Conservation (phyloP, 2,329 filamentous ascomycete genomes). For the Xylariaceae sp. region DNA sequence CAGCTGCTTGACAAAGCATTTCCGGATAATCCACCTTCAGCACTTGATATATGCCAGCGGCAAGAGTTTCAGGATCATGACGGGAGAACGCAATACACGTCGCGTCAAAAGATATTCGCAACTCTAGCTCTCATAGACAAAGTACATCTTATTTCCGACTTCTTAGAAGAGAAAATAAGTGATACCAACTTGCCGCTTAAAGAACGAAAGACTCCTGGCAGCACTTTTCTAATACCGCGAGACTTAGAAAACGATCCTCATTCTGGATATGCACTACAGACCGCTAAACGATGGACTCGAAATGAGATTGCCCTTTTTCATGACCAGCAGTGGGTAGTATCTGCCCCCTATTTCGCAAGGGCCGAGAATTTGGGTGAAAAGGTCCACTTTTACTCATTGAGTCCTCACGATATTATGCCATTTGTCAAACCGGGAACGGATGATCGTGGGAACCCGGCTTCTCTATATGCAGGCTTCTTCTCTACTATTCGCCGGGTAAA, state of each 20-base stretch:
- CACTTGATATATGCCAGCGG: background rate
- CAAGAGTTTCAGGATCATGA: background rate
- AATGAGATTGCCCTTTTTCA: background rate
- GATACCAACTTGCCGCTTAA: background rate
- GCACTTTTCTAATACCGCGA: background rate
- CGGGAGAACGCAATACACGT: background rate
- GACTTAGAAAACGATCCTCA: background rate
- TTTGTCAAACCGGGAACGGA: background rate
- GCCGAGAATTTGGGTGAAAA: constrained; percentile 3
- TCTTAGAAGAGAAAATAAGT: background rate
- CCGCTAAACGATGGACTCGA: background rate
- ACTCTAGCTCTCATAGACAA: background rate
- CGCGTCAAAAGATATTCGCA: background rate
- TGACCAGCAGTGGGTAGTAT: background rate
- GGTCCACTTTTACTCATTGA: constrained; percentile 1
- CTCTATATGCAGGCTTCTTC: background rate
- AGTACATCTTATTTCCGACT: background rate
- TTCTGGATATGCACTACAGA: background rate
- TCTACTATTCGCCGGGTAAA: background rate
- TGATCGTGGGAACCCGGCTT: background rate
- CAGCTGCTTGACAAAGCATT: background rate
- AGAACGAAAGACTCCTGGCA: background rate
- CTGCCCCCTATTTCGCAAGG: background rate
- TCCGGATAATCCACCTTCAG: background rate
- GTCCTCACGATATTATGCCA: background rate